Conservation (phyloP, 371 early-diverging fungal species). For the Dichotomocladium elegans region DNA sequence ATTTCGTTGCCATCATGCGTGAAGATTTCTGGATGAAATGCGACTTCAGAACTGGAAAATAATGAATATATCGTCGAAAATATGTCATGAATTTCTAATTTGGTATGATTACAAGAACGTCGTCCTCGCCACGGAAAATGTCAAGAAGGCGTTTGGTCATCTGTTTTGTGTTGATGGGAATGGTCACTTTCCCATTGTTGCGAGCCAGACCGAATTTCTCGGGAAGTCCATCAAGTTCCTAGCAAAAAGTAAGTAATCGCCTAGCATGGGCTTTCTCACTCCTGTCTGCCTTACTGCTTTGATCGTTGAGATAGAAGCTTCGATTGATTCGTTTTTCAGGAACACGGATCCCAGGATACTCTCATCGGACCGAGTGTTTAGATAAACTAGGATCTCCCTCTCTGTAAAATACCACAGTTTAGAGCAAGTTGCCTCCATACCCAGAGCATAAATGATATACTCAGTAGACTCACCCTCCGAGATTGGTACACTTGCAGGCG, state of each 20-base stretch:
- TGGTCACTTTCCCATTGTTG: conserved; percentile 58
- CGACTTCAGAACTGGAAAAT: too few relatives aligned
- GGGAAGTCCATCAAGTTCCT: conserved; percentile 65
- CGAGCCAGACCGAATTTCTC: conserved; percentile 46
- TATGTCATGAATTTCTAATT: conserved; percentile 1
- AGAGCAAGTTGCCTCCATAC: not conserved
- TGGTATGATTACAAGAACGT: conserved; percentile 46
- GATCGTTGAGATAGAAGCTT: conserved; percentile 34
- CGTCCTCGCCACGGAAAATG: conserved; percentile 50
- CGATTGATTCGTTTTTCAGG: conserved; percentile 48
- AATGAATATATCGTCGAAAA: too few relatives aligned
- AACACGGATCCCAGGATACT: conserved; percentile 52
- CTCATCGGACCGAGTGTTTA: conserved; percentile 33
- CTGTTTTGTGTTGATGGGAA: conserved; percentile 65
- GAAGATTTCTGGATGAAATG: too few relatives aligned
- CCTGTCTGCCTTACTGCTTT: conserved; percentile 50
- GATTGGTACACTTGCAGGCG: not conserved
- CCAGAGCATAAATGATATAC: not conserved
- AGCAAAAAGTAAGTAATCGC: not conserved
- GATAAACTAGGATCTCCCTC: conserved; percentile 50
- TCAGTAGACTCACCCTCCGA: not conserved
- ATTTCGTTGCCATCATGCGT: too few relatives aligned
- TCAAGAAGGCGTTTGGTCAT: conserved; percentile 47
- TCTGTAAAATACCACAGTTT: too few relatives aligned
- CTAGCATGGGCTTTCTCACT: too few relatives aligned